Evolutionary conservation across 441 rosid species (phyloP), one percentile per base, ranked within the genome.

Genomic region (Eruca vesicaria): DNA sequence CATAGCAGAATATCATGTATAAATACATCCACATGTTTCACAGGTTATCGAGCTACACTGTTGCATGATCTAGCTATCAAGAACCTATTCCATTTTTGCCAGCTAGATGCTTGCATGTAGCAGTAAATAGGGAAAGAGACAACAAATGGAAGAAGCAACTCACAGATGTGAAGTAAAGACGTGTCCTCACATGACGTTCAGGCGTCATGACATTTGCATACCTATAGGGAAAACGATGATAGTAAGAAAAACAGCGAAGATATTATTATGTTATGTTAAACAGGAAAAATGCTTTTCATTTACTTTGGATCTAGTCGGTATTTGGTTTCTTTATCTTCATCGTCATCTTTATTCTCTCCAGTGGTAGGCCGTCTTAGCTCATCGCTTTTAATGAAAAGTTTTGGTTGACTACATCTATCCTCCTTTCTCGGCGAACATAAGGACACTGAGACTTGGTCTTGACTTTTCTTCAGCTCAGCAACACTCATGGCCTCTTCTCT

Each of bases 161-260:
- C 83, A 95, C 99, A 8, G 99, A 95, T 62, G 99, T 95, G 82
- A 95, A 95, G 85, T 95, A 95, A 62, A 95, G 98, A 60, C 99
- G 96, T 23, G 99, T 95, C 55, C 97, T 86, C 62, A 95, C 97
- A 72, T 95, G 99, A 52, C 99, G 97, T 58, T 93, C 99, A 12
- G 99, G 99, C 16, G 98, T 89, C 88, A 68, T 90, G 58, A 95
- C 99, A 81, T 95, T 91, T 63, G 99, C 99, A 75, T 91, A 95
- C 85, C 99, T 95, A 73, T 80, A 43, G 50, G 43, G 7, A 31
- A 68, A 18, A 33, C 32, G 1, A 56, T 43, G 62, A 68, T 23
- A 23, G 38, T 31, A 55, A 58, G 67, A 65, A 65, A 57, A 68
- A n/a, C 3, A 35, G 63, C 23, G 18, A 56, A 66, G 65, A 10